phyloP scores from a whole-genome alignment of 352 stramenopile genomes.

The Phytophthora parvispora region DNA sequence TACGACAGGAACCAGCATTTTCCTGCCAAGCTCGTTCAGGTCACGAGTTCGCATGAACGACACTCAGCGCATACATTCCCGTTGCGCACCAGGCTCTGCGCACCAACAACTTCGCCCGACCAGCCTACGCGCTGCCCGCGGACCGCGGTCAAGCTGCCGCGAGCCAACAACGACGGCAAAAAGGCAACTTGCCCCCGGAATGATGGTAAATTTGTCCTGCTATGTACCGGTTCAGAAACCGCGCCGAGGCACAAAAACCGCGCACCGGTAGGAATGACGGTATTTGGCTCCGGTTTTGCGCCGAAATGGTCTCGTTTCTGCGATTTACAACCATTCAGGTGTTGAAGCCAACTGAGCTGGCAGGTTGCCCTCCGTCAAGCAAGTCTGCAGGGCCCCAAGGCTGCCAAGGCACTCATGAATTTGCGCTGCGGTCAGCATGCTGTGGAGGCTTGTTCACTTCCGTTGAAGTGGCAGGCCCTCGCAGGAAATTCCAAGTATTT shows the following conservation, averaged over 20 bases:
- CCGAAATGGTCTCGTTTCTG: constrained; percentile 7
- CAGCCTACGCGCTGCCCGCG: background rate
- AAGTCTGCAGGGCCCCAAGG: background rate
- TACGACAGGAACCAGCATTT: too few species aligned
- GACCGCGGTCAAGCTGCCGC: too few species aligned
- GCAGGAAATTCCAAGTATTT: background rate
- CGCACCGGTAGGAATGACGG: constrained; percentile 12
- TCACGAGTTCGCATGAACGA: too few species aligned
- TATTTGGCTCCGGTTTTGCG: constrained; percentile 23
- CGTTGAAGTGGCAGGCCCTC: background rate
- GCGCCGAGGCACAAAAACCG: background rate
- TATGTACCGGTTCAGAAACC: constrained; percentile 10
- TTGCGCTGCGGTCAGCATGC: constrained; percentile 4
- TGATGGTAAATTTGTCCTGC: constrained; percentile 9
- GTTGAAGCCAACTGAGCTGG: constrained; percentile 26
- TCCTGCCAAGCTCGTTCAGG: too few species aligned
- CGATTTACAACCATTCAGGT: constrained; percentile 13
- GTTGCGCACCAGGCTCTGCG: background rate
- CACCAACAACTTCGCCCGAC: background rate
- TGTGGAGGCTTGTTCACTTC: too few species aligned
- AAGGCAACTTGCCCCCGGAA: constrained; percentile 3
- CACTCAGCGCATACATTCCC: background rate
- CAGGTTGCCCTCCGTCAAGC: background rate
- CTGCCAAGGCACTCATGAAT: constrained; percentile 22
- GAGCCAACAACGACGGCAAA: background rate